Evolutionary conservation across 768 basidiomycete genomes (phyloP).

Genomic region (Porpolomopsis calyptriformis): DNA sequence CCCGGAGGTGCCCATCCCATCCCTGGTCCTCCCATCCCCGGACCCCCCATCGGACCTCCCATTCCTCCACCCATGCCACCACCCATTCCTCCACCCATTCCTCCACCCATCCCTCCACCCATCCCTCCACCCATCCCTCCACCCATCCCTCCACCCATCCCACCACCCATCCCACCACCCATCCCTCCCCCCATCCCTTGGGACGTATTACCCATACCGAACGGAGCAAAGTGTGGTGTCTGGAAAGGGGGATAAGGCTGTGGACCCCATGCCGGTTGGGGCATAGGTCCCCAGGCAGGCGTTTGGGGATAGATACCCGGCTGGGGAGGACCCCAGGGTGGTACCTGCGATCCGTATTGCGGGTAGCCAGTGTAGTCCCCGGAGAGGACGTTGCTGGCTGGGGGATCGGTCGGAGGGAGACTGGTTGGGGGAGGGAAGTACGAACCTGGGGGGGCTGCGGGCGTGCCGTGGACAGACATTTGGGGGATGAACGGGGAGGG

Average conservation of each 20-base stretch:
- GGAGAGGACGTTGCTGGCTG: conserved; percentile 14
- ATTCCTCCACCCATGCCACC: background rate
- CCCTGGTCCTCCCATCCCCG: background rate
- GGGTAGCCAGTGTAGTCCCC: conserved; percentile 26
- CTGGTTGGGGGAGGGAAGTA: conserved; percentile 9
- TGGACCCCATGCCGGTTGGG: background rate
- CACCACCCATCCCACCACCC: background rate
- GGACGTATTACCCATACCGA: background rate
- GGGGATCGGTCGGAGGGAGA: conserved; percentile 4
- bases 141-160: background rate
- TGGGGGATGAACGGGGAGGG: conserved; percentile 29
- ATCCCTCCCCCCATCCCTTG: background rate
- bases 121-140: background rate
- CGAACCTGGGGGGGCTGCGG: conserved; percentile 9
- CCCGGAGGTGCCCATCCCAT: conserved; percentile 4
- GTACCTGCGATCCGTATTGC: conserved; percentile 10
- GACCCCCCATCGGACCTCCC: background rate
- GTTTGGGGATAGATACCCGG: background rate
- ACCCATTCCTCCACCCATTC: background rate
- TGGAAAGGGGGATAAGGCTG: conserved; percentile 1
- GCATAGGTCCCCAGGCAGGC: background rate
- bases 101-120: background rate
- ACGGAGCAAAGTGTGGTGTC: background rate
- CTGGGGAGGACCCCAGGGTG: conserved; percentile 4
- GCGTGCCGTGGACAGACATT: conserved; percentile 12